These are phyloP conservation scores for Rutstroemia sydowiana DNA, from an alignment of 2,329 filamentous ascomycete species.

Conservation along the genomic window DNA sequence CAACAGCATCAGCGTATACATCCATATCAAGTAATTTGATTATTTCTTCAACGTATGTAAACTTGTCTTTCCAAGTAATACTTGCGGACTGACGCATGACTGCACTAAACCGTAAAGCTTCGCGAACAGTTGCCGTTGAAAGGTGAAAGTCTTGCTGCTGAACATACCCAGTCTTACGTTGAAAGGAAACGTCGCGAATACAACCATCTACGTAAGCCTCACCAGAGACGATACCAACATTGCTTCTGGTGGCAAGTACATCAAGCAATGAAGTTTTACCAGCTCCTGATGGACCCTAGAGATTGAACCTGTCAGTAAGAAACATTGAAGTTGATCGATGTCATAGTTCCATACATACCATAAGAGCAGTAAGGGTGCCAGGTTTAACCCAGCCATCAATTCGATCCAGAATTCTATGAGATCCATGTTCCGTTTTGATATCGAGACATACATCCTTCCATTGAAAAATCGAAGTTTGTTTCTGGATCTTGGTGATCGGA, in stretches of 20 bases:
- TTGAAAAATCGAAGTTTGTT: conserved; percentile 15
- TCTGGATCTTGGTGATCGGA: conserved; percentile 1
- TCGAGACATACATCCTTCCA: conserved; percentile 53
- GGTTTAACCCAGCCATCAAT: conserved; percentile 67
- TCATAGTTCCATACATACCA: conserved; percentile 34
- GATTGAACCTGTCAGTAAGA: no score
- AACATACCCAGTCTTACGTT: conserved; percentile 82
- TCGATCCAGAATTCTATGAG: conserved; percentile 56
- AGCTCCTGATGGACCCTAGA: conserved; percentile 44
- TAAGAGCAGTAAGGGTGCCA: conserved; percentile 59
- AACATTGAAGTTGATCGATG: background rate
- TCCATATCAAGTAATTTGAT: conserved; percentile 89
- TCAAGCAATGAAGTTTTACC: conserved; percentile 83
- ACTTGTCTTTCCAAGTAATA: conserved; percentile 65
- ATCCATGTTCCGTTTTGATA: conserved; percentile 59
- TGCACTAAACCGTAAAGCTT: conserved; percentile 80
- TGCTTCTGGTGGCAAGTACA: conserved; percentile 69
- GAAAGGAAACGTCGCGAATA: conserved; percentile 61
- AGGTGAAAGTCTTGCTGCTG: conserved; percentile 72
- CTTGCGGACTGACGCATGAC: conserved; percentile 74
- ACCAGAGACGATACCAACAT: conserved; percentile 81
- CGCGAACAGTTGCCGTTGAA: conserved; percentile 75
- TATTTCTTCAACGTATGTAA: conserved; percentile 82
- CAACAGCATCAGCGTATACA: conserved; percentile 80
- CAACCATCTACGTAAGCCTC: conserved; percentile 65